Evolutionary conservation across 768 basidiomycete genomes (phyloP).

Genomic region (Kwoniella dejecticola): DNA sequence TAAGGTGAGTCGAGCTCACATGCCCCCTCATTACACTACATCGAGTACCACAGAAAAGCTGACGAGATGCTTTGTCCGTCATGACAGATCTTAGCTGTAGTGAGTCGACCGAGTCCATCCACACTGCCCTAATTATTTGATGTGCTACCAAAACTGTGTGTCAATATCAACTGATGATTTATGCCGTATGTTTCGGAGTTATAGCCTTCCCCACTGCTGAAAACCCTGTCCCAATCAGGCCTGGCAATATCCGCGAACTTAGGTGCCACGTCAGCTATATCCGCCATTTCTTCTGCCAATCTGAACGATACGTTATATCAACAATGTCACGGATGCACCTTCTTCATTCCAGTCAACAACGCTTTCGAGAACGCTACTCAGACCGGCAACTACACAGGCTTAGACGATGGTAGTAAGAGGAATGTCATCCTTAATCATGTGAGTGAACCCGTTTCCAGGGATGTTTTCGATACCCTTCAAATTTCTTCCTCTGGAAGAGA

Average conservation of each 20-base stretch:
- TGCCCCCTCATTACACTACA: neutral
- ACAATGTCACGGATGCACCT: constrained; percentile 34
- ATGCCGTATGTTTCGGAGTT: too few relatives aligned
- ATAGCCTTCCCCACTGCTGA: constrained; percentile 30
- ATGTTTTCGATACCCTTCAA: neutral
- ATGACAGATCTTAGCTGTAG: constrained; percentile 11
- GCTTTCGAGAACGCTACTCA: constrained; percentile 16
- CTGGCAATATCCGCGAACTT: constrained; percentile 18
- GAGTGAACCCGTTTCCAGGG: neutral
- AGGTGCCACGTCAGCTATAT: constrained; percentile 14
- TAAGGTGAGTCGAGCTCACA: constrained; percentile 20
- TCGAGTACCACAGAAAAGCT: neutral
- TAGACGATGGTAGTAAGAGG: constrained; percentile 3
- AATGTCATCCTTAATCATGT: constrained; percentile 35
- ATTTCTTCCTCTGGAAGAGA: too few relatives aligned
- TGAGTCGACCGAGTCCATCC: too few relatives aligned
- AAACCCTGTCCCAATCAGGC: constrained; percentile 18
- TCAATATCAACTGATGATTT: too few relatives aligned
- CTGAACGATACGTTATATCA: constrained; percentile 17
- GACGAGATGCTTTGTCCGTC: neutral
- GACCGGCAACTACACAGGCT: neutral
- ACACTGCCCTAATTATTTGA: too few relatives aligned
- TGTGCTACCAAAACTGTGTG: too few relatives aligned
- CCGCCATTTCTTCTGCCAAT: constrained; percentile 7
- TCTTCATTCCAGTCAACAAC: constrained; percentile 34